Base-by-base conservation (phyloP, 164 flowering plant species). In the Stephania yunnanensis region DNA sequence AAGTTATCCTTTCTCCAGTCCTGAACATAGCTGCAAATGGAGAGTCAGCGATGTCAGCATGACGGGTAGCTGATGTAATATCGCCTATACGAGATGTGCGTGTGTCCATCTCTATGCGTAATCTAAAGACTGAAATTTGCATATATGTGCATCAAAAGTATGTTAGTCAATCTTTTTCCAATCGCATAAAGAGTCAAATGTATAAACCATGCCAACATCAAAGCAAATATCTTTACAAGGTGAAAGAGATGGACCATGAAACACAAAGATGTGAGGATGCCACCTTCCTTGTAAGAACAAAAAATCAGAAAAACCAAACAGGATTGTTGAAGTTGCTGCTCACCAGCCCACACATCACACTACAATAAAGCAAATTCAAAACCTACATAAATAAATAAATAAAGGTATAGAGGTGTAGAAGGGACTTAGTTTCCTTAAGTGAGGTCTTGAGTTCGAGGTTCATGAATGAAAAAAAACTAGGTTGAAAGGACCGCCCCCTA, bases 301-400 rank as follows among this genome's bases (percentile, higher is more conserved):
- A 64, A 42, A 36, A 52, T 46, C 20, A 44, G 52, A 48, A 71
- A 74, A 44, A 29, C 55, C 66, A 69, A 69, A 46, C 52, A 61
- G 44, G 69, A 52, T 53, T 46, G 80, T 69, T 78, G 4, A 50
- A 15, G n/a, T 15, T 63, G 44, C n/a, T 50, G 42, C 73, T 30
- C 20, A 78, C 80, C 77, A 66, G 74, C 76, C 69, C 70, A 63
- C n/a, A 68, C 46, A 68, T 13, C 65, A 6, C 73, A 30, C 64
- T 15, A 58, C 64, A 78, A 36, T 36, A 69, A 69, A 69, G 30
- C 4, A 10, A 69, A 25, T 42, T 50, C 10, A 3, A 69, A 25
- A 70, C 42, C 42, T 36, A 36, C 42, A 36, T 36, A 36, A 2
- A 36, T 36, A 36, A 36, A 36, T 36, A 36, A 36, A 36, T 1